These are phyloP conservation scores for Rutstroemia sp. DNA, from an alignment of 2,329 filamentous ascomycete genomes.

Conservation along the genomic window DNA sequence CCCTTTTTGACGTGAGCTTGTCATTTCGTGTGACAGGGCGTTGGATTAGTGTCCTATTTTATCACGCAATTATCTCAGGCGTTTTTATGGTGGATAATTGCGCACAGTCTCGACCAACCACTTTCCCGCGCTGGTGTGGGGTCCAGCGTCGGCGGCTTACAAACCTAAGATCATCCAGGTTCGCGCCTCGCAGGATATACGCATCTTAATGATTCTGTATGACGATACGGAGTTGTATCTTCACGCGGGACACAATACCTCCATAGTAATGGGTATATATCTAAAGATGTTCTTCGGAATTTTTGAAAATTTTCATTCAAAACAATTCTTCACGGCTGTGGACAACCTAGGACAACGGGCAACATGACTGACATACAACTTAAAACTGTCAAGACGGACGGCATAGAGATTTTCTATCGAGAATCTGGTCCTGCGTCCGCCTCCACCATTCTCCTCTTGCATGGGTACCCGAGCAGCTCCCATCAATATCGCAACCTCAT, in stretches of 20 bases:
- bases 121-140: too few relatives aligned
- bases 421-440: conserved; percentile 27
- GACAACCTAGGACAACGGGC: neutral
- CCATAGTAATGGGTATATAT: neutral
- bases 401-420: conserved; percentile 36
- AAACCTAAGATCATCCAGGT: neutral
- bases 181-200: neutral
- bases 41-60: neutral
- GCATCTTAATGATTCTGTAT: neutral
- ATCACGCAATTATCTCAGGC: neutral
- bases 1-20: neutral
- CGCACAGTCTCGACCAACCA: too few relatives aligned
- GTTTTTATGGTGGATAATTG: too few relatives aligned
- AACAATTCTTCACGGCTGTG: too few relatives aligned
- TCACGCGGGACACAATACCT: too few relatives aligned
- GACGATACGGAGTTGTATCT: too few relatives aligned
- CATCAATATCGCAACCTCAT: conserved; percentile 39
- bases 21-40: neutral
- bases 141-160: neutral
- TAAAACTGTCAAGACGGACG: conserved; percentile 26
- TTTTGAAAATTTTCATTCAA: too few relatives aligned
- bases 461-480: conserved; percentile 39
- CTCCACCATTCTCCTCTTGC: conserved; percentile 36
- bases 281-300: neutral
- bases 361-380: neutral